These are phyloP conservation scores for Fusarium palustre DNA, from an alignment of 2,329 filamentous ascomycete genomes.

Conservation along the genomic window DNA sequence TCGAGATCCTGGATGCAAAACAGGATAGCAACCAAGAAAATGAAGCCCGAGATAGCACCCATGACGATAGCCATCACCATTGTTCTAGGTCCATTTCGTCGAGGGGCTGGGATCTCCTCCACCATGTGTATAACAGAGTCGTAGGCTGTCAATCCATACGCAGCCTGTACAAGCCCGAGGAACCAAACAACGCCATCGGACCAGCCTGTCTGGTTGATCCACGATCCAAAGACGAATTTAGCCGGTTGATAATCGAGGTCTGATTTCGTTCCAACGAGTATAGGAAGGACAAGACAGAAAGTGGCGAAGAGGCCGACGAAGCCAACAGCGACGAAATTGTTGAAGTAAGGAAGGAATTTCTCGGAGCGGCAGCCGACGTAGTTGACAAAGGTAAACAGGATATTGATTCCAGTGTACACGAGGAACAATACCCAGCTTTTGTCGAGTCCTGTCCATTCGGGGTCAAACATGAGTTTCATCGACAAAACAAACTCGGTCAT, in stretches of 20 bases:
- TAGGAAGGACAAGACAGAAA: conserved; percentile 63
- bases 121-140: conserved; percentile 70
- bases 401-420: conserved; percentile 64
- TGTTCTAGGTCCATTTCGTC: conserved; percentile 61
- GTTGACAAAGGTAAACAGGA: conserved; percentile 62
- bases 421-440: conserved; percentile 66
- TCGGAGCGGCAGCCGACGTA: conserved; percentile 61
- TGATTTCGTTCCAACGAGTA: conserved; percentile 60
- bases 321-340: conserved; percentile 66
- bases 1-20: conserved; percentile 62
- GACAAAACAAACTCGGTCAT: conserved; percentile 66
- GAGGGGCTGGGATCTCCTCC: conserved; percentile 65
- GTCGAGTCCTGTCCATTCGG: conserved; percentile 57
- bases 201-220: conserved; percentile 61
- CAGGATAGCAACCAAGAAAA: conserved; percentile 63
- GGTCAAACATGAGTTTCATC: conserved; percentile 66
- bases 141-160: conserved; percentile 63
- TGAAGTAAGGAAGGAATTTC: conserved; percentile 60
- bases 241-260: conserved; percentile 60
- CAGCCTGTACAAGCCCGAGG: conserved; percentile 66
- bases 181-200: conserved; percentile 66
- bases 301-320: conserved; percentile 65
- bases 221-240: conserved; percentile 64
- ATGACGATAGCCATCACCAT: conserved; percentile 64
- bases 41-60: conserved; percentile 59